A percentile compares a stretch with the other conserved stretches of the same genome.
phyloP scores from a whole-genome alignment of 257 asterid species.

The Forsythia suspensa region DNA sequence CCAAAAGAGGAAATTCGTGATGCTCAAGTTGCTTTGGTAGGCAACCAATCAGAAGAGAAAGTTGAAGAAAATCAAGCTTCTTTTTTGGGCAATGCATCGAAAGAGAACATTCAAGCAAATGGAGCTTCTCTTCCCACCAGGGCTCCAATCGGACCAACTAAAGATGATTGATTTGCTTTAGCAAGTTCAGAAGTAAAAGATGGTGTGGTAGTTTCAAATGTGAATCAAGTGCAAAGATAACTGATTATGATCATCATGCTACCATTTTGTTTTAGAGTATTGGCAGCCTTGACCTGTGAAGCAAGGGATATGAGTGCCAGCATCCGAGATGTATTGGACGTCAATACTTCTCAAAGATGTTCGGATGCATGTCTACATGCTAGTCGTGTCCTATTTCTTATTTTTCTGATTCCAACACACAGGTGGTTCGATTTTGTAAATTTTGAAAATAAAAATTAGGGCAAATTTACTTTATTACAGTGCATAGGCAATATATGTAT shows the following conservation, averaged over 20 bases:
- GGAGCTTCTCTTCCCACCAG: slow-evolving; percentile 17
- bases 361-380: no score
- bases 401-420: no score
- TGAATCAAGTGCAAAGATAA: neutral
- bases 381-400: no score
- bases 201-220: slow-evolving; percentile 16
- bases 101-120: slow-evolving; percentile 31
- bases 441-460: neutral
- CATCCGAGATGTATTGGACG: neutral
- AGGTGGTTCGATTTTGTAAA: neutral
- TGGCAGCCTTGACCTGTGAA: neutral
- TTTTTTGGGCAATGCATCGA: slow-evolving; percentile 24
- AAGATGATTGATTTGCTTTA: slow-evolving; percentile 27
- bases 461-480: neutral
- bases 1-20: slow-evolving; percentile 28
- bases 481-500: neutral
- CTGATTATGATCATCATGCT: neutral
- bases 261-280: neutral
- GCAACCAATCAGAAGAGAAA: slow-evolving; percentile 25
- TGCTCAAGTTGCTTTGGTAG: slow-evolving; percentile 29
- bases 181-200: slow-evolving; percentile 21
- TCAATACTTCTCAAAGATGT: no score
- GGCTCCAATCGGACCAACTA: slow-evolving; percentile 16
- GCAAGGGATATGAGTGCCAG: neutral
- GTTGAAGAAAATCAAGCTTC: slow-evolving; percentile 33